Evolutionary conservation across 768 basidiomycete species (phyloP).

Genomic region (Boletus vermiculosoides): DNA sequence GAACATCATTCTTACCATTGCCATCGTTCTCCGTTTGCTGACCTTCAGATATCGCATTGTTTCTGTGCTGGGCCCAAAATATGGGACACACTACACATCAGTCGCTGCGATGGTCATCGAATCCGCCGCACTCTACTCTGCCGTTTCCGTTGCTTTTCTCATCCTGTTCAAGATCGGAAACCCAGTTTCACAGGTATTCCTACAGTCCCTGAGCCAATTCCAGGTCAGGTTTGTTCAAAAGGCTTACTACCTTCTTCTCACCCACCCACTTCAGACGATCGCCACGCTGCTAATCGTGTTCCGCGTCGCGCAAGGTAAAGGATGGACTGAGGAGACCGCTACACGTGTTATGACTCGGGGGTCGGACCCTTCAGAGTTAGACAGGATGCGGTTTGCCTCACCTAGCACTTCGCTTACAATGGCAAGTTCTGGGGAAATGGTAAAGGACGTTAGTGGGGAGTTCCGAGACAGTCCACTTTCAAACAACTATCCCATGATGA

Average conservation of each 20-base stretch:
- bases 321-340: slow-evolving; percentile 1
- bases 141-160: slow-evolving; percentile 31
- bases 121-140: slow-evolving; percentile 32
- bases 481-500: not conserved
- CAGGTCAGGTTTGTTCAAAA: slow-evolving; percentile 19
- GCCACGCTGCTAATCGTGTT: slow-evolving; percentile 10
- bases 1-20: slow-evolving; percentile 34
- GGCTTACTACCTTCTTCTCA: not conserved
- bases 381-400: slow-evolving; percentile 1
- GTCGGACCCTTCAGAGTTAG: not conserved
- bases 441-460: not conserved
- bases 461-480: not conserved
- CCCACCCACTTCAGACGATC: not conserved
- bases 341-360: slow-evolving; percentile 2
- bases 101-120: slow-evolving; percentile 38
- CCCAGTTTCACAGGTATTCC: slow-evolving; percentile 28
- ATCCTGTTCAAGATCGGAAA: slow-evolving; percentile 23
- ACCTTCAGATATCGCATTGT: slow-evolving; percentile 12
- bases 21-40: slow-evolving; percentile 32
- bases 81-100: slow-evolving; percentile 30
- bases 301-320: slow-evolving; percentile 11
- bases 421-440: not conserved
- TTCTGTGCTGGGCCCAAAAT: slow-evolving; percentile 21
- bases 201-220: slow-evolving; percentile 28
- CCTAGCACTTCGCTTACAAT: not conserved